Base-by-base conservation (phyloP, 768 basidiomycete species). In the Phaeotremella fagi region DNA sequence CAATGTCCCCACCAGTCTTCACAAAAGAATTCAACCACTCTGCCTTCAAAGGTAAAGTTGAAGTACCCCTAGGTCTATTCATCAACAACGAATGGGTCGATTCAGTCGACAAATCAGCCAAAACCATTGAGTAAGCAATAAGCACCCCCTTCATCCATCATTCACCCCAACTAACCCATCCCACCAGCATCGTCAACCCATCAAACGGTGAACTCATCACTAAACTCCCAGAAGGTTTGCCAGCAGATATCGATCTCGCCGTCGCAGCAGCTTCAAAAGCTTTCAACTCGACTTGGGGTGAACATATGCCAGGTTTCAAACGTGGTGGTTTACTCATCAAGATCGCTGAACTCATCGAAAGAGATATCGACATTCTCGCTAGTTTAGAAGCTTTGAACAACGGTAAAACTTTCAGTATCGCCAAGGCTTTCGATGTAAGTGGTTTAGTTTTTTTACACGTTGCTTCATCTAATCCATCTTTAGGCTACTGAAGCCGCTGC, bases 11-110 rank as follows among this genome's bases (percentile, higher is more conserved):
- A 16, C 64, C 61, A 23, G 63, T 65, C 29, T 71, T 59, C 63
- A 66, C 67, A 20, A 63, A 71, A 62, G 56, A 66, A 25, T 71
- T 71, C 54, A 58, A 62, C 52, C 67, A 68, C 61, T 48, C 66
- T 35, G 64, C 48, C 20, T 74, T 60, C 68, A 68, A 71, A 54
- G 72, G 70, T 49, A 70, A 71, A 45, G 64, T 70, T 42, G 67
- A 70, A 52, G 79, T 91, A 31, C 84, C 85, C 9, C 88, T 87
- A 5, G 89, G 89, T 16, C 79, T 94, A 23, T 97, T 88, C 78
- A 91, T 97, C 76, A 84, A 91, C 78, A 89, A 88, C 71, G 81
- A 90, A 68, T 92, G 90, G 65, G 85, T 88, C n/a, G 59, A 51
- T 33, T 66, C 66, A n/a, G 47, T 55, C 4, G 68, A 75, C 50